These are phyloP conservation scores for Coemansia sp. DNA, from an alignment of 192 early-diverging fungal genomes.

Conservation along the genomic window DNA sequence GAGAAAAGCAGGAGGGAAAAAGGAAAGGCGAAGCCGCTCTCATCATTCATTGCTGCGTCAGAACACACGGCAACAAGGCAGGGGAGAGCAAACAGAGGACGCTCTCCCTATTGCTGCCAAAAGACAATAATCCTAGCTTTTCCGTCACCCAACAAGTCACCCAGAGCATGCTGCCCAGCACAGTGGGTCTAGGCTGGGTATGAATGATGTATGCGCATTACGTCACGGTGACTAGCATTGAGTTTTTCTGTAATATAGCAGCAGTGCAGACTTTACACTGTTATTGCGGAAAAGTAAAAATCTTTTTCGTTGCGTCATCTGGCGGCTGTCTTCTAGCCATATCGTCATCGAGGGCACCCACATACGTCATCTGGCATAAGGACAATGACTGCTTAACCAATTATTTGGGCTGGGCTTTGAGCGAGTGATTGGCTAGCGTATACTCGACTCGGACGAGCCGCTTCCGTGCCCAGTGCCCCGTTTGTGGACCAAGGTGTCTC, in stretches of 20 bases:
- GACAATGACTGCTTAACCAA: slow-evolving; percentile 3
- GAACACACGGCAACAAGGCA: background rate
- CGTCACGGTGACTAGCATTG: background rate
- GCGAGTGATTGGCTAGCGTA: too few species aligned
- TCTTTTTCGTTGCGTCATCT: background rate
- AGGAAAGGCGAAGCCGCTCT: slow-evolving; percentile 1
- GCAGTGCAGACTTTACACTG: background rate
- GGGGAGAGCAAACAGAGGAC: background rate
- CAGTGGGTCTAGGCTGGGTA: background rate
- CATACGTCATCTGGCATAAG: background rate
- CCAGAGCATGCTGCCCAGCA: background rate
- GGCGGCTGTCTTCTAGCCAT: background rate
- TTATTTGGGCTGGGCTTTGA: background rate
- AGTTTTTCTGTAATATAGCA: background rate
- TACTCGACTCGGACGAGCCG: too few species aligned
- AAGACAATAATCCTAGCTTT: background rate
- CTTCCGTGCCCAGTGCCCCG: background rate
- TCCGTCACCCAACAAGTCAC: background rate
- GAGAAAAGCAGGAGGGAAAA: background rate
- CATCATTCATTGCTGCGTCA: background rate
- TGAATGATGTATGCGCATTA: slow-evolving; percentile 5
- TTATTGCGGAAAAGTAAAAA: background rate
- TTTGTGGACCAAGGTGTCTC: background rate
- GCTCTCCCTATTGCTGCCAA: background rate
- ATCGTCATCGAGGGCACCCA: background rate